Conservation (phyloP, 106 monocot species). For the Dendrobium chrysotoxum region DNA sequence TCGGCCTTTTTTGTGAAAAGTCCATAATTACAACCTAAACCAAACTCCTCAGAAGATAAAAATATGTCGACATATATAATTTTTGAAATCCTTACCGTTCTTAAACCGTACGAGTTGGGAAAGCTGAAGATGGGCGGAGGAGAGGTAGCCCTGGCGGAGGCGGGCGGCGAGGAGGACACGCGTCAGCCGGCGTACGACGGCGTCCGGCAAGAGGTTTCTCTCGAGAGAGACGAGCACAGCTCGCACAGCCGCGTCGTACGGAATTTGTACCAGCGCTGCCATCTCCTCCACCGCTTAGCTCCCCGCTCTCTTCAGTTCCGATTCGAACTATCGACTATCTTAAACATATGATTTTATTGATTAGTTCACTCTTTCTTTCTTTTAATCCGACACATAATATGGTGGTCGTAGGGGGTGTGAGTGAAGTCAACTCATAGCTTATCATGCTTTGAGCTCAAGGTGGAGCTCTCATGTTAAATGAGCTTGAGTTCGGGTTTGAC, state of each 20-base stretch:
- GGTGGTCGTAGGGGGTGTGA: too few species aligned
- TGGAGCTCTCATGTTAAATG: too few species aligned
- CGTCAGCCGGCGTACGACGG: slow-evolving; percentile 60
- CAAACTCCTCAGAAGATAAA: neutral
- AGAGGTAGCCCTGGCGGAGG: slow-evolving; percentile 65
- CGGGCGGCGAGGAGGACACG: slow-evolving; percentile 64
- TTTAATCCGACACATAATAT: too few species aligned
- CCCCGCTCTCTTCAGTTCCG: neutral
- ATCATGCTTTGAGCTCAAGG: too few species aligned
- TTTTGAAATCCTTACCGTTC: slow-evolving; percentile 18
- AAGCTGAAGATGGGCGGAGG: slow-evolving; percentile 68
- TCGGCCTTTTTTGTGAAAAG: too few species aligned
- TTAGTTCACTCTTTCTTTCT: too few species aligned
- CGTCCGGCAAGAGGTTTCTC: slow-evolving; percentile 74
- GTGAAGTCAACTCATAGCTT: too few species aligned
- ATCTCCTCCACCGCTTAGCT: slow-evolving; percentile 1
- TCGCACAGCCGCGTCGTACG: slow-evolving; percentile 58
- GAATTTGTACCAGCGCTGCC: slow-evolving; percentile 22
- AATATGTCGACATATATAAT: neutral
- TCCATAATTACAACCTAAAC: too few species aligned
- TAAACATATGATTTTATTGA: too few species aligned
- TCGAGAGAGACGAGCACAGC: slow-evolving; percentile 56
- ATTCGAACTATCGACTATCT: too few species aligned
- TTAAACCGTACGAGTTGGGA: slow-evolving; percentile 55
- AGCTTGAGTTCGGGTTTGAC: too few species aligned